These are phyloP conservation scores for Conringia planisiliqua DNA, from an alignment of 345 rosid species.

Conservation along the genomic window DNA sequence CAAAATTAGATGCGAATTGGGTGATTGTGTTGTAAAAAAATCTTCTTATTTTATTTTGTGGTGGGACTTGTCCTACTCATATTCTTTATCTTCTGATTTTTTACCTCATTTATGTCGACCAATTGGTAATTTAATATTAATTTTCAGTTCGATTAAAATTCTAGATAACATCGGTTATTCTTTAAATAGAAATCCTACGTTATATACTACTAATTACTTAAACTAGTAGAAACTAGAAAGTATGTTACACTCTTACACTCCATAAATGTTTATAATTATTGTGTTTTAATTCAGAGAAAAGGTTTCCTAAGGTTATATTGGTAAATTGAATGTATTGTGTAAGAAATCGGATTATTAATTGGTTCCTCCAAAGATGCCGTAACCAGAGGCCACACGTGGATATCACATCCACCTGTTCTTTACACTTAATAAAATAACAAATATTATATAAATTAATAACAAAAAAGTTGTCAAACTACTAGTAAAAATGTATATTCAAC, in stretches of 20 bases:
- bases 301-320: not conserved
- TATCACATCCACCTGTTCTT: not conserved
- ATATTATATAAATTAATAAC: not conserved
- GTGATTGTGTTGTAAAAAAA: not conserved
- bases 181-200: too few relatives aligned
- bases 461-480: not conserved
- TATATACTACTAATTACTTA: too few relatives aligned
- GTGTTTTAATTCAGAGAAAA: not conserved
- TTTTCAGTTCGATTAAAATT: not conserved
- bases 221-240: not conserved
- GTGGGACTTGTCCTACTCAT: not conserved
- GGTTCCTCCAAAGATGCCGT: constrained; percentile 10
- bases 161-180: not conserved
- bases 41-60: not conserved
- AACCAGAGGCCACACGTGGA: constrained; percentile 16
- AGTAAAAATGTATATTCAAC: not conserved
- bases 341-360: not conserved
- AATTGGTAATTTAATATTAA: not conserved
- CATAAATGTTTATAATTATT: not conserved
- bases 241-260: not conserved
- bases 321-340: not conserved
- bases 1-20: not conserved
- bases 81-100: not conserved
- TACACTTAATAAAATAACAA: not conserved
- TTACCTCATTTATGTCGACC: not conserved